Percentiles rank a stretch among this genome's conserved stretches.
Evolutionary conservation across 2,329 filamentous ascomycete genomes (phyloP).

Genomic region (Xylariaceae sp.): DNA sequence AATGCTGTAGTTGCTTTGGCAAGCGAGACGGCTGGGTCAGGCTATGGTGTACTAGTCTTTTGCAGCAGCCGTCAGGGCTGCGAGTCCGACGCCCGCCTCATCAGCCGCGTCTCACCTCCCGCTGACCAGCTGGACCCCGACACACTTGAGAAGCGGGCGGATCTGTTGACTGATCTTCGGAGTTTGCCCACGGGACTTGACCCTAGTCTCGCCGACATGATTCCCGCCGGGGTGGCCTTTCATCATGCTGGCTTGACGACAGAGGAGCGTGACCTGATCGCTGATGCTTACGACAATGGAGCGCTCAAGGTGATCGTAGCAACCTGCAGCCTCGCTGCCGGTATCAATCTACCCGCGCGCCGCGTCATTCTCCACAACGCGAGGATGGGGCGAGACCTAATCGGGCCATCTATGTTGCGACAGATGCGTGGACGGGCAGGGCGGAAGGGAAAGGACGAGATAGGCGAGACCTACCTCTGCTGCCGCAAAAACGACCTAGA

Average conservation of each 20-base stretch:
- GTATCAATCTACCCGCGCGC: conserved; percentile 66
- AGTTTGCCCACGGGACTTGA: conserved; percentile 62
- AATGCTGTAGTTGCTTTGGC: conserved; percentile 66
- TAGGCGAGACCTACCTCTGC: conserved; percentile 71
- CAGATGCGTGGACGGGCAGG: conserved; percentile 76
- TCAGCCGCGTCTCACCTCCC: conserved; percentile 58
- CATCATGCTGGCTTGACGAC: conserved; percentile 65
- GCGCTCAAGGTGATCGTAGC: conserved; percentile 64
- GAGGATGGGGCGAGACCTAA: conserved; percentile 66
- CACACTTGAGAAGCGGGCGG: conserved; percentile 50
- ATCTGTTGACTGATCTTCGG: conserved; percentile 58
- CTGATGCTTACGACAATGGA: conserved; percentile 62
- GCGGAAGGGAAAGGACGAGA: conserved; percentile 68
- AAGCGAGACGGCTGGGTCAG: conserved; percentile 58
- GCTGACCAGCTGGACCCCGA: conserved; percentile 35
- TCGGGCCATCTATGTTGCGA: conserved; percentile 72
- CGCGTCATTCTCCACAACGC: conserved; percentile 69
- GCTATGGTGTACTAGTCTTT: conserved; percentile 67
- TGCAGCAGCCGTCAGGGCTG: conserved; percentile 61
- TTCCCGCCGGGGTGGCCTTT: conserved; percentile 63
- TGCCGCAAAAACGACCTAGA: conserved; percentile 63
- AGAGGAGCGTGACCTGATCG: conserved; percentile 67
- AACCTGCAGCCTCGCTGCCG: conserved; percentile 73
- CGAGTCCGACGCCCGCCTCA: conserved; percentile 59
- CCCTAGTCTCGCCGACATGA: conserved; percentile 53